These are phyloP conservation scores for Argentina anserina DNA, from an alignment of 306 rosid genomes.

Conservation along the genomic window DNA sequence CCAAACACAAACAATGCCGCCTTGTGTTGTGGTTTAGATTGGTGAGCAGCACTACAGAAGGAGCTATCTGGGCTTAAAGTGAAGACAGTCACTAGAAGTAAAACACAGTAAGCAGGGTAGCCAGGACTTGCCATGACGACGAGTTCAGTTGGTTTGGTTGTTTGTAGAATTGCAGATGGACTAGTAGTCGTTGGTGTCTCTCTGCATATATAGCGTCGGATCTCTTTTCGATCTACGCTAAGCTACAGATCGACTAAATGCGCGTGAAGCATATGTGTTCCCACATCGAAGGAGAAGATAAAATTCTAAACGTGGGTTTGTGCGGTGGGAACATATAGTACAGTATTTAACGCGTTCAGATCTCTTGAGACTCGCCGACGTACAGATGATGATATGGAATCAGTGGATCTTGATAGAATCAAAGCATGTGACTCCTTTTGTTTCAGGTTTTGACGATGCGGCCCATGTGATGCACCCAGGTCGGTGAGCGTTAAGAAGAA, in stretches of 20 bases:
- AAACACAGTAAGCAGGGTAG: not conserved
- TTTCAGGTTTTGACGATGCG: not conserved
- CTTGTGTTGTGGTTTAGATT: not conserved
- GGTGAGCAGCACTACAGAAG: not conserved
- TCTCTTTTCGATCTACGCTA: not conserved
- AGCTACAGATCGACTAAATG: not conserved
- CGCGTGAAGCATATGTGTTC: not conserved
- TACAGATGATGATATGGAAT: not conserved
- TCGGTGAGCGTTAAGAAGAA: not conserved
- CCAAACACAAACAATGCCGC: slow-evolving; percentile 45
- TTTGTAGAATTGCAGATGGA: not conserved
- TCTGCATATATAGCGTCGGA: not conserved
- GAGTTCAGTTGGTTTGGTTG: not conserved
- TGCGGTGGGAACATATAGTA: not conserved
- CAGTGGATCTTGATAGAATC: not conserved
- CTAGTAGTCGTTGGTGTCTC: not conserved
- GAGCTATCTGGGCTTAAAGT: not conserved
- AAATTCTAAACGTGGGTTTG: not conserved
- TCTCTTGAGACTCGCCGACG: not conserved
- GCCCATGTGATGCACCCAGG: not conserved
- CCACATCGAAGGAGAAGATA: not conserved
- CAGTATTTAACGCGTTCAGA: not conserved
- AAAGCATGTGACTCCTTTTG: not conserved
- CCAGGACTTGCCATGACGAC: slow-evolving; percentile 10
- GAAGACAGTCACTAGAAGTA: not conserved